Percentiles rank a stretch among this genome's conserved stretches.
These are phyloP conservation scores for Pichia inconspicua DNA, from an alignment of 1,139 yeast genomes.

Conservation along the genomic window DNA sequence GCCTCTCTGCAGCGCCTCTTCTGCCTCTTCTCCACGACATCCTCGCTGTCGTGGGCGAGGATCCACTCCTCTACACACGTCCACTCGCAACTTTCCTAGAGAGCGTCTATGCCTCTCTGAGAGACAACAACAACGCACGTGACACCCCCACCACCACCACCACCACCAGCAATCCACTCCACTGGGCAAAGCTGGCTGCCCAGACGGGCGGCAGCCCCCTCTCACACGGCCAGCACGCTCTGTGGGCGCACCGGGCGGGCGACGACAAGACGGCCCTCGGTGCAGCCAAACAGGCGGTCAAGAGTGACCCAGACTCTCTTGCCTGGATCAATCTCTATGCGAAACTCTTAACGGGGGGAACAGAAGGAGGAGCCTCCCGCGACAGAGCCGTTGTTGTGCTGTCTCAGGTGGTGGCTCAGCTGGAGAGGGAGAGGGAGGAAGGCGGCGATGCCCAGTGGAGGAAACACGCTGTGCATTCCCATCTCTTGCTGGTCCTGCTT, in stretches of 20 bases:
- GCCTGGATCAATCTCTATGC: neutral
- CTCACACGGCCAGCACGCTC: neutral
- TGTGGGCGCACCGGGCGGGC: neutral
- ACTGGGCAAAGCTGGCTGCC: too few species aligned
- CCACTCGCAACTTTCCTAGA: too few species aligned
- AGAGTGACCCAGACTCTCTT: neutral
- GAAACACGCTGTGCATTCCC: conserved; percentile 58
- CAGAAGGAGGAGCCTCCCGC: neutral
- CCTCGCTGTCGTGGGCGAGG: too few species aligned
- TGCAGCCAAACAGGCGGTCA: neutral
- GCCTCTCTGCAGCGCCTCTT: too few species aligned
- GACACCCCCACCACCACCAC: too few species aligned
- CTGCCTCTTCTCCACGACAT: neutral
- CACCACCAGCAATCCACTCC: too few species aligned
- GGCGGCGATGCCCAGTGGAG: too few species aligned
- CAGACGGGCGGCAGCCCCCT: too few species aligned
- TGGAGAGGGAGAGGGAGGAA: too few species aligned
- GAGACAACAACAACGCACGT: too few species aligned
- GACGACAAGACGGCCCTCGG: neutral
- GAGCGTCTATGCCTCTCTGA: too few species aligned
- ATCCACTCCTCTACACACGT: too few species aligned
- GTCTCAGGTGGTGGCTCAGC: neutral
- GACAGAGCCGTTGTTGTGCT: neutral
- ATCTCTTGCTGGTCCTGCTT: conserved; percentile 67
- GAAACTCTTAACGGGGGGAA: neutral